Evolutionary conservation across 371 early-diverging fungal genomes (phyloP), one percentile per base, ranked within the genome.

Genomic region (Rhizopus stolonifer): DNA sequence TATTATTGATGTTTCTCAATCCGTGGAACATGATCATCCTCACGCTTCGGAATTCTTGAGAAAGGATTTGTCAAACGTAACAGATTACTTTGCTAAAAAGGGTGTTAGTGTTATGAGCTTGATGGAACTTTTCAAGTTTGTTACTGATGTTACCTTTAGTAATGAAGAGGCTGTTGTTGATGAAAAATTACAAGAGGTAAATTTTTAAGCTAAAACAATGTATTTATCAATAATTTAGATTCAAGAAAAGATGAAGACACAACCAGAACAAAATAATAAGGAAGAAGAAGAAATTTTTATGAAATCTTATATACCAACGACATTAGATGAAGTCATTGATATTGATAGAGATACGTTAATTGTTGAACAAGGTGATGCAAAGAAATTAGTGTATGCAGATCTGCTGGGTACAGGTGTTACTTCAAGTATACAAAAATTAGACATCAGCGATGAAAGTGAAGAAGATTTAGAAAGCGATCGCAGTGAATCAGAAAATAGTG

Each of bases 11-110:
- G 99, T 99, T 7, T 98, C 99, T 3, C 99, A 99, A 69, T 95
- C 98, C 2, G 99, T 99, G 9, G 99, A 99, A 64, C 97, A 93
- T 64, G 95, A 96, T 66, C 99, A 99, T 68, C 98, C 98, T n/a
- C 93, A 96, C 62, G 96, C 99, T 2, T 82, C 95, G 24, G 96
- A 94, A 59, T 99, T 99, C 69, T 81, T 99, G 51, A 81, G 97
- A 25, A 96, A 93, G 72, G 99, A 99, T 74, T 87, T 95, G 64
- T 72, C 85, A 36, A 99, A 99, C 67, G 89, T 99, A n/a, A 92
- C 91, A 38, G 95, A 92, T 51, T 99, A 88, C 69, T 99, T 99
- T 82, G 69, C 85, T 22, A 89, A 88, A 55, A 85, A 88, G 57
- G 89, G 82, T 8, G 93, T 93, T 0, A 77, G 77, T 7, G 83